Evolutionary conservation across 2,329 filamentous ascomycete species (phyloP).

Genomic region (Epichloe elymi): DNA sequence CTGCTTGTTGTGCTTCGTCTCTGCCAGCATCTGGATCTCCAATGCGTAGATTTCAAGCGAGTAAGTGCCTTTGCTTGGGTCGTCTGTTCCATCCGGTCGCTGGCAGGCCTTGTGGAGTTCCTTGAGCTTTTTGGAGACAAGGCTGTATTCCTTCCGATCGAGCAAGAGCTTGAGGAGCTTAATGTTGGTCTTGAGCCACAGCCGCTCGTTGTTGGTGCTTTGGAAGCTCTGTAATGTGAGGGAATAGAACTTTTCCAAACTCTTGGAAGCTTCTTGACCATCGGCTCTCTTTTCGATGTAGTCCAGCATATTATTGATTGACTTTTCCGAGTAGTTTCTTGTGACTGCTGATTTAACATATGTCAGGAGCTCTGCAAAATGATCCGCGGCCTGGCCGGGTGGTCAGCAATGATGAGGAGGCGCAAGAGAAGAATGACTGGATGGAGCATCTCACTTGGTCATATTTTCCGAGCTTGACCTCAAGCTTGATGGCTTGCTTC

Average conservation of each 20-base stretch:
- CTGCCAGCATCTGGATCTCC: slow-evolving; percentile 97
- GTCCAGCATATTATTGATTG: slow-evolving; percentile 98
- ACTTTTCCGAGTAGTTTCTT: slow-evolving; percentile 97
- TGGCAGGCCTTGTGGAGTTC: slow-evolving; percentile 87
- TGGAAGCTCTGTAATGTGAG: slow-evolving; percentile 90
- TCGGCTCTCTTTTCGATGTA: slow-evolving; percentile 85
- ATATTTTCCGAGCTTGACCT: slow-evolving; percentile 85
- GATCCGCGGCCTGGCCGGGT: slow-evolving; percentile 59
- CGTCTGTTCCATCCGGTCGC: slow-evolving; percentile 71
- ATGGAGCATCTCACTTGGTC: slow-evolving; percentile 46
- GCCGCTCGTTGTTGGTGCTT: slow-evolving; percentile 88
- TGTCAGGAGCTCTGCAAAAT: slow-evolving; percentile 89
- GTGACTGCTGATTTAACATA: slow-evolving; percentile 97
- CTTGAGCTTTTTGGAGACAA: slow-evolving; percentile 68
- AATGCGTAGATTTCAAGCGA: slow-evolving; percentile 90
- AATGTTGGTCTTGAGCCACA: slow-evolving; percentile 97
- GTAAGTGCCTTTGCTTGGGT: slow-evolving; percentile 93
- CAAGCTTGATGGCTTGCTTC: slow-evolving; percentile 95
- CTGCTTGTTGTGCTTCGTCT: slow-evolving; percentile 94
- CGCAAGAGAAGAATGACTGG: too few species aligned
- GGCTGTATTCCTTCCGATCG: slow-evolving; percentile 76
- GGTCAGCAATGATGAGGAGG: slow-evolving; percentile 8
- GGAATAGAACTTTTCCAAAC: slow-evolving; percentile 92
- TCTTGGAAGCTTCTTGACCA: slow-evolving; percentile 54
- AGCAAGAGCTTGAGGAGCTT: slow-evolving; percentile 87